Evolutionary conservation across 2,329 filamentous ascomycete species (phyloP).

Genomic region (Ceratocystis colombiana): DNA sequence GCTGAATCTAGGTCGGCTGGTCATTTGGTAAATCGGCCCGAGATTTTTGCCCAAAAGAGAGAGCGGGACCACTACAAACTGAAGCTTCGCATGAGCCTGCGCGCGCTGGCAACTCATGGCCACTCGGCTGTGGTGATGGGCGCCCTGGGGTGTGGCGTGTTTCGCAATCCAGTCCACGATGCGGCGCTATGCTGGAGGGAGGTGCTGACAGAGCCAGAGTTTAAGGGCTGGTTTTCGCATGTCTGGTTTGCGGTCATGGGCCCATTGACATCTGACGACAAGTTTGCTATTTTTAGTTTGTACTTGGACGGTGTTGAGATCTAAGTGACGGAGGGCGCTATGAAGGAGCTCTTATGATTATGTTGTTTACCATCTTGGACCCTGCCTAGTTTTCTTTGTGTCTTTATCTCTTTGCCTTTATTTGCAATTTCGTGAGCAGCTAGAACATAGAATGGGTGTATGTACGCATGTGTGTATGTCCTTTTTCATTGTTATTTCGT

Average conservation of each 20-base stretch:
- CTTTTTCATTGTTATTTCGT: too few species aligned
- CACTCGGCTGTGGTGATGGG: slow-evolving; percentile 55
- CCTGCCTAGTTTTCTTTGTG: too few species aligned
- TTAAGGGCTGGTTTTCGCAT: slow-evolving; percentile 50
- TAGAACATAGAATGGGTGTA: too few species aligned
- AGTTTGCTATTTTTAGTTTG: slow-evolving; percentile 11
- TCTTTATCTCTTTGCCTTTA: too few species aligned
- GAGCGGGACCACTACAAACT: slow-evolving; percentile 48
- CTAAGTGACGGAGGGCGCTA: neutral
- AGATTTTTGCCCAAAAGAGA: slow-evolving; percentile 35
- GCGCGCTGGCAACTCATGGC: slow-evolving; percentile 47
- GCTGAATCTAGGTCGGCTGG: neutral
- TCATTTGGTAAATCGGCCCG: slow-evolving; percentile 28
- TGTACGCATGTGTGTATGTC: too few species aligned
- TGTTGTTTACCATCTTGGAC: neutral
- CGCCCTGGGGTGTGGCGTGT: slow-evolving; percentile 59
- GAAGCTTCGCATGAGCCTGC: slow-evolving; percentile 53
- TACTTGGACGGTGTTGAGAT: slow-evolving; percentile 11
- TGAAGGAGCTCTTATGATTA: neutral
- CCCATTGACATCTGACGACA: neutral
- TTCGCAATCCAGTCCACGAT: slow-evolving; percentile 50
- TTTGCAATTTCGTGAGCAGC: too few species aligned
- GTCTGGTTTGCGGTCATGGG: slow-evolving; percentile 21
- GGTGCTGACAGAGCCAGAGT: slow-evolving; percentile 52
- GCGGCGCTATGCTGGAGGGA: slow-evolving; percentile 54